These are phyloP conservation scores for Euphorbia pulcherrima DNA, from an alignment of 345 rosid genomes.

Conservation along the genomic window DNA sequence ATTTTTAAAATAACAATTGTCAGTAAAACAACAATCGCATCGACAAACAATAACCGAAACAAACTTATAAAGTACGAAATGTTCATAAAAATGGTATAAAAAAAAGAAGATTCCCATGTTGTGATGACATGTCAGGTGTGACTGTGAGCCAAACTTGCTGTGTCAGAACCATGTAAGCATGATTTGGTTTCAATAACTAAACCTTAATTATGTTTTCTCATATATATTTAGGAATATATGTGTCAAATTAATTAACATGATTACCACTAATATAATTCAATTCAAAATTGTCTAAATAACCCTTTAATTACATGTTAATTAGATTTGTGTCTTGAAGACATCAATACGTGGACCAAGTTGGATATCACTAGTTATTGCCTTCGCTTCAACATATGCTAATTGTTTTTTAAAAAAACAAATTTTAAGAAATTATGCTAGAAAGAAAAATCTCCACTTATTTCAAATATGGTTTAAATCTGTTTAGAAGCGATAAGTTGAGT, in stretches of 20 bases:
- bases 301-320: not conserved
- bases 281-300: not conserved
- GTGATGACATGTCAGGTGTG: not conserved
- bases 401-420: not conserved
- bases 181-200: not conserved
- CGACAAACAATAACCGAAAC: no score
- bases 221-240: not conserved
- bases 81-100: not conserved
- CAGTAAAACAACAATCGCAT: no score
- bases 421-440: no score
- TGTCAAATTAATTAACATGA: not conserved
- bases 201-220: not conserved
- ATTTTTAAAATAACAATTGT: no score
- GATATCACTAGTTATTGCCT: not conserved
- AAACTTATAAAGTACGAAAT: not conserved
- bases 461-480: no score
- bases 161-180: constrained; percentile 18
- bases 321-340: not conserved
- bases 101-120: not conserved
- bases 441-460: no score
- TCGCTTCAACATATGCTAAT: not conserved
- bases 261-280: constrained; percentile 5
- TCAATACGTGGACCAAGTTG: not conserved
- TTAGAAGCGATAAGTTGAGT: no score
- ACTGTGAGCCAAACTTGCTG: constrained; percentile 3